Evolutionary conservation across 2,329 filamentous ascomycete genomes (phyloP).

Genomic region (Beauveria caledonica): DNA sequence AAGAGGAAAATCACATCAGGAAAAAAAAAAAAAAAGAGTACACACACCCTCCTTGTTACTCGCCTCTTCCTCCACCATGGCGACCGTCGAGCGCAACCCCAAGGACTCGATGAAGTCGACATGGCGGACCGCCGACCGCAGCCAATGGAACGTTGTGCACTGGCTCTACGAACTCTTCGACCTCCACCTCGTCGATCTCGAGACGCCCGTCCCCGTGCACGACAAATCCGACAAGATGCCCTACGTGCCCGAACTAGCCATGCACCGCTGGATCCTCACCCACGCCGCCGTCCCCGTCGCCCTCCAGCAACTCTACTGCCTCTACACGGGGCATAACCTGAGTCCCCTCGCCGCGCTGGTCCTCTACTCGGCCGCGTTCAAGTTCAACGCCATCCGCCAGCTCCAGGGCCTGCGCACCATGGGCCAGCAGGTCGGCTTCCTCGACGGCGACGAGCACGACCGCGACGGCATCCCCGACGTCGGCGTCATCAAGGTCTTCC

Average conservation of each 20-base stretch:
- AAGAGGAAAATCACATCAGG: not conserved
- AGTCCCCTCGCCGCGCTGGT: slow-evolving; percentile 22
- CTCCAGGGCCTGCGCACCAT: slow-evolving; percentile 27
- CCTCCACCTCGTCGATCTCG: slow-evolving; percentile 19
- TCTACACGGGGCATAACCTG: slow-evolving; percentile 22
- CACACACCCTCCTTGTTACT: too few species aligned
- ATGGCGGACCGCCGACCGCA: slow-evolving; percentile 21
- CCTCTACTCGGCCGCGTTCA: slow-evolving; percentile 29
- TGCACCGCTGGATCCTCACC: slow-evolving; percentile 29
- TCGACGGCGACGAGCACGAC: slow-evolving; percentile 33
- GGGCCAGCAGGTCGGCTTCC: slow-evolving; percentile 29
- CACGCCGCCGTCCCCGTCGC: slow-evolving; percentile 28
- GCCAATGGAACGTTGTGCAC: slow-evolving; percentile 21
- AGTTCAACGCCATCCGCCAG: slow-evolving; percentile 29
- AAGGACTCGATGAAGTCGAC: slow-evolving; percentile 30
- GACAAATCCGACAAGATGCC: slow-evolving; percentile 30
- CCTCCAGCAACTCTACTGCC: slow-evolving; percentile 26
- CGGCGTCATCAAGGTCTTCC: slow-evolving; percentile 23
- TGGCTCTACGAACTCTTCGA: slow-evolving; percentile 23
- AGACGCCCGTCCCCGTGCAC: slow-evolving; percentile 27
- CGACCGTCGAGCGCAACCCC: slow-evolving; percentile 2
- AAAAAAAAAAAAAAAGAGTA: not conserved
- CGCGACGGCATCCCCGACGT: slow-evolving; percentile 33
- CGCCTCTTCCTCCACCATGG: not conserved
- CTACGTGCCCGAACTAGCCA: slow-evolving; percentile 24